Percentiles rank a stretch among this genome's conserved stretches.
Evolutionary conservation across 2,329 filamentous ascomycete species (phyloP).

Genomic region (Ophiostoma piceae): DNA sequence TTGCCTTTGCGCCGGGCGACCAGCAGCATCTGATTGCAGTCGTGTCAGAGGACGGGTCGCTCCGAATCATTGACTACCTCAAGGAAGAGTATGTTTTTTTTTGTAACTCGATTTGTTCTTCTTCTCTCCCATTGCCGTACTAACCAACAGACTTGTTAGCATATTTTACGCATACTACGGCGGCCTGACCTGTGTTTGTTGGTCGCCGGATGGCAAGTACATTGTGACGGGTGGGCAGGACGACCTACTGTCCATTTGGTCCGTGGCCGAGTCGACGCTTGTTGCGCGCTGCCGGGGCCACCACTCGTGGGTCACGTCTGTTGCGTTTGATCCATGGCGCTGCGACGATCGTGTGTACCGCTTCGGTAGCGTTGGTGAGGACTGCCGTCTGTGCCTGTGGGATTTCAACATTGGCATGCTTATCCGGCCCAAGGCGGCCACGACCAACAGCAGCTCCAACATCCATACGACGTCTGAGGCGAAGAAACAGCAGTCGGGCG

Average conservation of each 20-base stretch:
- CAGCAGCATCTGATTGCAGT: conserved; percentile 78
- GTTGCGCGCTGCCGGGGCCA: conserved; percentile 93
- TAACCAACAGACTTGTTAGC: conserved; percentile 63
- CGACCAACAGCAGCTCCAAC: conserved; percentile 42
- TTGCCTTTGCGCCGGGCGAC: conserved; percentile 81
- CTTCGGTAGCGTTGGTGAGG: conserved; percentile 93
- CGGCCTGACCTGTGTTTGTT: conserved; percentile 86
- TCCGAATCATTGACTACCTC: conserved; percentile 87
- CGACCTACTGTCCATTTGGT: conserved; percentile 95
- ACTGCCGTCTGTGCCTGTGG: conserved; percentile 86
- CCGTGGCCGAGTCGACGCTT: conserved; percentile 66
- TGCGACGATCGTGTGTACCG: conserved; percentile 94
- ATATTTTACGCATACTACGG: conserved; percentile 91
- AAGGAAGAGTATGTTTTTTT: conserved; percentile 62
- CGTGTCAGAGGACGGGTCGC: conserved; percentile 83
- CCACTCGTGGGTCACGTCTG: conserved; percentile 88
- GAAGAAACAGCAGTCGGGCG: conserved; percentile 30
- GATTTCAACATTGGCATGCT: conserved; percentile 98
- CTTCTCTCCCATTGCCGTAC: neutral
- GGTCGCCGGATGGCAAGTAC: conserved; percentile 96
- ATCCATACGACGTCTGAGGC: conserved; percentile 12
- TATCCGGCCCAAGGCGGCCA: conserved; percentile 72
- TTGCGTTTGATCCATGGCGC: conserved; percentile 94
- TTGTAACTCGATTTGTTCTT: too few species aligned
- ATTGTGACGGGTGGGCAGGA: conserved; percentile 93